Conservation (phyloP, 352 stramenopile genomes). For the Pythium rhizo-oryzae region DNA sequence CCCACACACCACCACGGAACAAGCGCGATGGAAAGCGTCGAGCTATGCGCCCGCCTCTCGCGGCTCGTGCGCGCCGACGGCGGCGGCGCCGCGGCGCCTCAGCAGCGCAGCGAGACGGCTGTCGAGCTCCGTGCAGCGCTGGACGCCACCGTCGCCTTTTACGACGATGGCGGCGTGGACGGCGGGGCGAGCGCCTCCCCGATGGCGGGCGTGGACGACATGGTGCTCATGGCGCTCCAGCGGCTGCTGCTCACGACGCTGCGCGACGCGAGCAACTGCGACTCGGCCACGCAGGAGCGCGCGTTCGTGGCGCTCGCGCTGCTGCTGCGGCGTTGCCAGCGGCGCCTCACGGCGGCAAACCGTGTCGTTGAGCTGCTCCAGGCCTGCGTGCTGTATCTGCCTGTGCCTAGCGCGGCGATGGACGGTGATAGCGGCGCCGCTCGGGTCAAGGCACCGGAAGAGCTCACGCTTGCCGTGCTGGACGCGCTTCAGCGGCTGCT, state of each 20-base stretch:
- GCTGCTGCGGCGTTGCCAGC: conserved; percentile 39
- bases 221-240: conserved; percentile 67
- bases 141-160: conserved; percentile 37
- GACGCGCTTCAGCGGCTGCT: conserved; percentile 20
- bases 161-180: conserved; percentile 29
- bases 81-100: not conserved
- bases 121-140: conserved; percentile 24
- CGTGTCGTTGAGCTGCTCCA: conserved; percentile 43
- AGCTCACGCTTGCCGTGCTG: conserved; percentile 59
- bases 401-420: conserved; percentile 31
- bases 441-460: conserved; percentile 45
- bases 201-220: conserved; percentile 55
- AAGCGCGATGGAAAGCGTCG: conserved; percentile 39
- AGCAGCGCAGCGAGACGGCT: not conserved
- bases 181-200: not conserved
- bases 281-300: conserved; percentile 32
- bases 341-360: not conserved
- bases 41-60: conserved; percentile 70
- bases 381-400: conserved; percentile 58
- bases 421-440: not conserved
- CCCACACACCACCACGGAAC: not conserved
- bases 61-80: conserved; percentile 42
- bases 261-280: not conserved
- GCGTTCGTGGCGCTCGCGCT: conserved; percentile 36
- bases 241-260: conserved; percentile 52